Conservation (phyloP, 768 basidiomycete species). For the Cyclocybe cylindracea region DNA sequence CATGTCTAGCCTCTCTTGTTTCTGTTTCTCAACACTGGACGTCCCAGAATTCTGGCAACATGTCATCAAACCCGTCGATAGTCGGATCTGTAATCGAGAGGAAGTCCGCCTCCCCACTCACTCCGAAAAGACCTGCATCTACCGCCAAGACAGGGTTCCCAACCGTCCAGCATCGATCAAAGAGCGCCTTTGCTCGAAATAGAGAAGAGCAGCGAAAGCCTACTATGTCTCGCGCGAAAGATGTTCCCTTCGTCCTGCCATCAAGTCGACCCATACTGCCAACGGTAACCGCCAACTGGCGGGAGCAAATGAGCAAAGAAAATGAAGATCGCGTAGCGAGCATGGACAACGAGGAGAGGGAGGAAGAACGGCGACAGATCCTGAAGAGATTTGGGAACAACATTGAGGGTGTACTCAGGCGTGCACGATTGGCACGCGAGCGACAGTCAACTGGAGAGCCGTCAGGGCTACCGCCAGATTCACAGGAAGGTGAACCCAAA, state of each 20-base stretch:
- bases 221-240: slow-evolving; percentile 16
- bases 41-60: slow-evolving; percentile 2
- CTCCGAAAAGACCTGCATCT: slow-evolving; percentile 26
- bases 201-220: slow-evolving; percentile 38
- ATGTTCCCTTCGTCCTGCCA: slow-evolving; percentile 27
- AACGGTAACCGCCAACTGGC: slow-evolving; percentile 41
- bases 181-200: slow-evolving; percentile 59
- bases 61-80: slow-evolving; percentile 21
- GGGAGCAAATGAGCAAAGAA: slow-evolving; percentile 61
- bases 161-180: slow-evolving; percentile 60
- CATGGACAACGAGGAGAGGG: slow-evolving; percentile 75
- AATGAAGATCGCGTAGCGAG: slow-evolving; percentile 60
- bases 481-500: too few relatives aligned
- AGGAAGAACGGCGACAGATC: slow-evolving; percentile 64
- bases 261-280: slow-evolving; percentile 4
- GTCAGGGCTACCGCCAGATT: background rate
- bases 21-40: background rate
- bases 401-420: slow-evolving; percentile 61
- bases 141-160: slow-evolving; percentile 59
- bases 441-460: slow-evolving; percentile 8
- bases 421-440: slow-evolving; percentile 50
- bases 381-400: slow-evolving; percentile 71
- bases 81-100: slow-evolving; percentile 54
- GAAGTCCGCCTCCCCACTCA: slow-evolving; percentile 27
- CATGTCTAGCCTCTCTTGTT: slow-evolving; percentile 1